These are phyloP conservation scores for Cytauxzoon felis DNA, from an alignment of 169 alveolate species.

Conservation along the genomic window DNA sequence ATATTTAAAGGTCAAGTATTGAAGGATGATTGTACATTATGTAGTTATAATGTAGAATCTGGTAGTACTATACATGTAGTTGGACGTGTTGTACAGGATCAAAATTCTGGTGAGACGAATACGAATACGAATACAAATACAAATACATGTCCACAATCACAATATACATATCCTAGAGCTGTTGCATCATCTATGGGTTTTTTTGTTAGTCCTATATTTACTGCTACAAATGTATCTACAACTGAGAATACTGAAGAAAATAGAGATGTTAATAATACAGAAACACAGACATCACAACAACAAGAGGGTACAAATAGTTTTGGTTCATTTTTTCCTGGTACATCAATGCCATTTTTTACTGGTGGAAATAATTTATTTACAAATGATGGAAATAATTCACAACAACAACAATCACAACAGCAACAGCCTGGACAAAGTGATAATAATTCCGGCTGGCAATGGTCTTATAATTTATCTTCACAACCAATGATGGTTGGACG, in stretches of 20 bases:
- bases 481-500: background rate
- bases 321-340: too few relatives aligned
- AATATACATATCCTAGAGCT: background rate
- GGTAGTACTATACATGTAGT: slow-evolving; percentile 45
- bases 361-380: too few relatives aligned
- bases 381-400: too few relatives aligned
- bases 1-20: slow-evolving; percentile 53
- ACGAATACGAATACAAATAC: background rate
- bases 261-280: background rate
- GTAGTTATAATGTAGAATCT: slow-evolving; percentile 7
- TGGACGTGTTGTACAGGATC: background rate
- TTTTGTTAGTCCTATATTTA: slow-evolving; percentile 12
- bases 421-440: too few relatives aligned
- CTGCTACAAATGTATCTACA: slow-evolving; percentile 1
- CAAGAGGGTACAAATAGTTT: too few relatives aligned
- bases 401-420: too few relatives aligned
- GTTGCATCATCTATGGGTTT: slow-evolving; percentile 1
- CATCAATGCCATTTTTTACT: too few relatives aligned
- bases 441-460: background rate
- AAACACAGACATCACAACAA: too few relatives aligned
- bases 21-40: slow-evolving; percentile 35
- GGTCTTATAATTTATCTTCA: background rate
- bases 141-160: background rate
- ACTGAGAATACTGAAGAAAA: background rate
- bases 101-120: background rate